Evolutionary conservation across 2,329 filamentous ascomycete species (phyloP), one percentile per base, ranked within the genome.

Genomic region (Alternaria gansuensis): DNA sequence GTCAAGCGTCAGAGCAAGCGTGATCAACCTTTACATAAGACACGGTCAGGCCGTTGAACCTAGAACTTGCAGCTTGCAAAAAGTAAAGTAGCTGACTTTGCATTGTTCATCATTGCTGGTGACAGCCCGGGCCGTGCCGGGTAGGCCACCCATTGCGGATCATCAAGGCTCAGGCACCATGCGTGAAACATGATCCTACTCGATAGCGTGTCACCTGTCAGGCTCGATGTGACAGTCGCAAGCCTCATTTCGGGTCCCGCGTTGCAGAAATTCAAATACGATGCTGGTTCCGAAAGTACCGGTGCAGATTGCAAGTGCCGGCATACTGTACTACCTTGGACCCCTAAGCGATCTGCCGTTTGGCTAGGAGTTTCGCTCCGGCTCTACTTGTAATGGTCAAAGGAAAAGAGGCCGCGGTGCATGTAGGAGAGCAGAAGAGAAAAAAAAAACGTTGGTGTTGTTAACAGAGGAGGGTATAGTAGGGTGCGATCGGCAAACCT

Each of bases 121-220:
- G 68, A 67, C 64, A 70, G 62, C 52, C 57, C 69, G 69, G 69
- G 60, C 66, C 69, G 69, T 68, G 59, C 69, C 69, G 69, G 54
- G 39, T 48, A 49, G 57, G 50, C 57, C 54, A 59, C 51, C 36
- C 50, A 45, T 36, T 24, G 39, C 50, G 44, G 61, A 56, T 57
- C 49, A 40, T 57, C 36, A 48, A 55, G 55, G 51, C 51, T 57
- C 43, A 33, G 31, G 39, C 52, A 53, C 48, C 48, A 29, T 33
- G 37, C 31, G 24, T 56, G 60, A 61, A 59, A 63, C 60, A 50
- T 21, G 36, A 43, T 58, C 28, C 33, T 54, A 51, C 48, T 50
- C 41, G 50, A 54, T 51, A 28, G 28, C 31, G 51, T 54, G 50
- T 63, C 52, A 60, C 17, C 49, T 60, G 50, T 56, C 53, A 60